Evolutionary conservation across 305 asterid genomes (phyloP).

Genomic region (Fraxinus xanthoxyloides): DNA sequence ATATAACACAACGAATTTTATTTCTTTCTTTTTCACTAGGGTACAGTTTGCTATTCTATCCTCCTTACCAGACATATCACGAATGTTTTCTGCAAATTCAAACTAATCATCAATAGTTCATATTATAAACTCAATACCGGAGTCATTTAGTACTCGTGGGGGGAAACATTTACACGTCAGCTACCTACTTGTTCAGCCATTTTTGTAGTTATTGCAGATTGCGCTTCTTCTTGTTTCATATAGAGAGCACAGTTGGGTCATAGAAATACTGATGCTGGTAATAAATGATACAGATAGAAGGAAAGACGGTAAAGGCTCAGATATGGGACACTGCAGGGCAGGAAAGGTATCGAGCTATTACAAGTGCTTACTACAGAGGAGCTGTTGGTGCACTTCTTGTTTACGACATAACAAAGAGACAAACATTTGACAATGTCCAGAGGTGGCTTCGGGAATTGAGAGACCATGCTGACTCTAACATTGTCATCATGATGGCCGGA

Average conservation of each 20-base stretch:
- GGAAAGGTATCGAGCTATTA: constrained; percentile 23
- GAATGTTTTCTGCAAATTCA: not conserved
- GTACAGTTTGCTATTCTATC: not conserved
- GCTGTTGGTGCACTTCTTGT: constrained; percentile 21
- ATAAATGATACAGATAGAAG: constrained; percentile 10
- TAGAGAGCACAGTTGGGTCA: not conserved
- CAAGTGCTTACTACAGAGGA: constrained; percentile 24
- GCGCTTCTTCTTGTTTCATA: not conserved
- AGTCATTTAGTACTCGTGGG: not conserved
- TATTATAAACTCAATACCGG: not conserved
- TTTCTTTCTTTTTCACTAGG: not conserved
- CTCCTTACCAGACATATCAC: not conserved
- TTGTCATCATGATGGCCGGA: constrained; percentile 23
- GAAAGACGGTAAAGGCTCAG: constrained; percentile 23
- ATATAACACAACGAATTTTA: not conserved
- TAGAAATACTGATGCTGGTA: not conserved
- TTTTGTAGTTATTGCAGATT: not conserved
- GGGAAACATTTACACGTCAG: not conserved
- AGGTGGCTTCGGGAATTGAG: constrained; percentile 3
- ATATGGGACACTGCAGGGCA: constrained; percentile 26
- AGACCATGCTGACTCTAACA: constrained; percentile 22
- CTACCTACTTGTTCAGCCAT: not conserved
- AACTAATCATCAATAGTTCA: not conserved
- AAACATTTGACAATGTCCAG: not conserved
- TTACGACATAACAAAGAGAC: constrained; percentile 11